Base-by-base conservation (phyloP, 1,284 basidiomycete species). In the Thelephora terrestris region DNA sequence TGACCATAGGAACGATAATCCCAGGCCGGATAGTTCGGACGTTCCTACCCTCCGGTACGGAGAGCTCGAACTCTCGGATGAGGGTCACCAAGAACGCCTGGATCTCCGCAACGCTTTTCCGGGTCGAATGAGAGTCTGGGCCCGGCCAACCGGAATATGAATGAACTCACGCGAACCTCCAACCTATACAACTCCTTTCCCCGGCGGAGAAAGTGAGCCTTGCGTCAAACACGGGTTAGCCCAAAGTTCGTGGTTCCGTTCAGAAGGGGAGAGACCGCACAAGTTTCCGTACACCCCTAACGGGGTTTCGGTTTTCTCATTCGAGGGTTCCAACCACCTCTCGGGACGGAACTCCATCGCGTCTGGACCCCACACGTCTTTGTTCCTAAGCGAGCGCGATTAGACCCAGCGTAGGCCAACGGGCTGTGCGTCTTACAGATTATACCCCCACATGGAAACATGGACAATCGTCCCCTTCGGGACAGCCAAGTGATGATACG, bases 1-100 rank as follows among this genome's bases (percentile, higher is more conserved):
- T 69, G 17, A 77, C 59, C n/a, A 74, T 74, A 6, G 75, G 75
- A 16, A 75, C 57, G 72, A 75, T 75, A 2, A 75, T 73, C 45
- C 75, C 57, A 55, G 72, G 73, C 7, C 71, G 70, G 53, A 74
- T 73, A 53, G 71, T 63, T 43, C 72, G 63, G n/a, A 77, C 57
- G 20, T 67, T 63, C 21, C 63, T 60, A 21, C 68, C 56, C 24
- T 68, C 64, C 1, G 70, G 70, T 4, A 64, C 58, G 14, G 64
- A 60, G 35, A 78, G 66, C 52, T 73, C 69, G 50, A 77, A 76
- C 58, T 73, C 71, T 48, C 70, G 71, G 52, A 77, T 62, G 37
- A 76, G 69, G 55, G 74, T 75, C 10, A 72, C 66, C 2, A 74
- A 64, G 46, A 76, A 64, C 5, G 69, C 59, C 50, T 75, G 70